These are phyloP conservation scores for Fusarium sp. DNA, from an alignment of 2,329 filamentous ascomycete genomes.

Conservation along the genomic window DNA sequence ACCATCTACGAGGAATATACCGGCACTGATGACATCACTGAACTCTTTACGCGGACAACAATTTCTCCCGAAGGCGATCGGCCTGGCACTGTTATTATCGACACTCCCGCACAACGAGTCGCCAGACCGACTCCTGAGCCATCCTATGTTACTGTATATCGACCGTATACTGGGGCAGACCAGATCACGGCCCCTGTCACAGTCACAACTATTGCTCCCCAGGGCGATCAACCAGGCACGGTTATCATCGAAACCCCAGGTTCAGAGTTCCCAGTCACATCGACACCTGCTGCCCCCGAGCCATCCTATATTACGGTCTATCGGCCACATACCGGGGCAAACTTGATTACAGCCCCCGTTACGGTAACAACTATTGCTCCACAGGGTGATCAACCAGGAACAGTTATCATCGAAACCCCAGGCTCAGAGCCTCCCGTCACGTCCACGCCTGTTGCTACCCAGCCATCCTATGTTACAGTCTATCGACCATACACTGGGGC, in stretches of 20 bases:
- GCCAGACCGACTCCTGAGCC: background rate
- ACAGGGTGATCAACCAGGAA: conserved; percentile 16
- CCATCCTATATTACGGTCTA: conserved; percentile 29
- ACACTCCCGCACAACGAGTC: conserved; percentile 19
- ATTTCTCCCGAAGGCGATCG: conserved; percentile 26
- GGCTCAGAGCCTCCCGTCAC: conserved; percentile 21
- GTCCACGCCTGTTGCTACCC: conserved; percentile 13
- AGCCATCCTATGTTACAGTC: conserved; percentile 23
- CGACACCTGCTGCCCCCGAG: conserved; percentile 13
- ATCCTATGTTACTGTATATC: conserved; percentile 28
- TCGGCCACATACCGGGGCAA: conserved; percentile 16
- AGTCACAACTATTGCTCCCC: conserved; percentile 25
- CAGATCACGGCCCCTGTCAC: conserved; percentile 25
- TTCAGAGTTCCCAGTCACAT: conserved; percentile 18
- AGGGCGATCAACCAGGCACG: conserved; percentile 21
- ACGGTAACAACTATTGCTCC: conserved; percentile 30
- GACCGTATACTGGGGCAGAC: conserved; percentile 17
- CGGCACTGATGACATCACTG: conserved; percentile 25
- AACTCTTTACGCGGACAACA: conserved; percentile 11
- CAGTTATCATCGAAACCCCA: conserved; percentile 32
- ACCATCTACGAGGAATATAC: conserved; percentile 25
- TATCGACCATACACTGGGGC: conserved; percentile 22
- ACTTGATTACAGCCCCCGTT: conserved; percentile 20
- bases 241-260: conserved; percentile 32
- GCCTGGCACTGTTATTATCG: conserved; percentile 30